Conservation (phyloP, 2,329 filamentous ascomycete species). For the Neonectria faginata region DNA sequence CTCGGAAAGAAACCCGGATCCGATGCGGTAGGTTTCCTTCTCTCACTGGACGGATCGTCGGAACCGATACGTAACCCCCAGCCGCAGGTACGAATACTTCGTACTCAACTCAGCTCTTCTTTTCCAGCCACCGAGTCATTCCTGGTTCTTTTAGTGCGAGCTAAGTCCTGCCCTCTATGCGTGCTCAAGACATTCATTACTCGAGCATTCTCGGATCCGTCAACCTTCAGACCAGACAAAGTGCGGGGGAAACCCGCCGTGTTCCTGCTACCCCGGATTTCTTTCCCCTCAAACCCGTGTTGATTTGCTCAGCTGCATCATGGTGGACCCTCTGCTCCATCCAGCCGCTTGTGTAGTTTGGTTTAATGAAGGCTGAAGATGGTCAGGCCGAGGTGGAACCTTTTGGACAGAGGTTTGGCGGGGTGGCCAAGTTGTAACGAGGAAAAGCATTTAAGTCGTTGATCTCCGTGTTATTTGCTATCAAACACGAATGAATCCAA, state of each 20-base stretch:
- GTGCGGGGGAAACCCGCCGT: slow-evolving; percentile 16
- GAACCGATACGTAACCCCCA: slow-evolving; percentile 35
- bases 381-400: too few species aligned
- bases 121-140: neutral
- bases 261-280: slow-evolving; percentile 6
- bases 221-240: neutral
- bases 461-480: slow-evolving; percentile 27
- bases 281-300: slow-evolving; percentile 9
- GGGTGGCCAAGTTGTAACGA: slow-evolving; percentile 33
- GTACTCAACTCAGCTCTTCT: neutral
- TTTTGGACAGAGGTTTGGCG: neutral
- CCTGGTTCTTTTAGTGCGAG: neutral
- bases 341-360: slow-evolving; percentile 36
- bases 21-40: neutral
- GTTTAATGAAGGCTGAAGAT: neutral
- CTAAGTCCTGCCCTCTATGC: too few species aligned
- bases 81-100: too few species aligned
- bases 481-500: neutral
- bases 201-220: slow-evolving; percentile 37
- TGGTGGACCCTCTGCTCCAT: slow-evolving; percentile 1
- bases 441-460: slow-evolving; percentile 34
- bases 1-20: neutral
- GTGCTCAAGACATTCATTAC: too few species aligned
- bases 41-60: slow-evolving; percentile 27
- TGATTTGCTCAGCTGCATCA: slow-evolving; percentile 8